Evolutionary conservation across 139 green algal species (phyloP).

Genomic region (Eudorina sp.): DNA sequence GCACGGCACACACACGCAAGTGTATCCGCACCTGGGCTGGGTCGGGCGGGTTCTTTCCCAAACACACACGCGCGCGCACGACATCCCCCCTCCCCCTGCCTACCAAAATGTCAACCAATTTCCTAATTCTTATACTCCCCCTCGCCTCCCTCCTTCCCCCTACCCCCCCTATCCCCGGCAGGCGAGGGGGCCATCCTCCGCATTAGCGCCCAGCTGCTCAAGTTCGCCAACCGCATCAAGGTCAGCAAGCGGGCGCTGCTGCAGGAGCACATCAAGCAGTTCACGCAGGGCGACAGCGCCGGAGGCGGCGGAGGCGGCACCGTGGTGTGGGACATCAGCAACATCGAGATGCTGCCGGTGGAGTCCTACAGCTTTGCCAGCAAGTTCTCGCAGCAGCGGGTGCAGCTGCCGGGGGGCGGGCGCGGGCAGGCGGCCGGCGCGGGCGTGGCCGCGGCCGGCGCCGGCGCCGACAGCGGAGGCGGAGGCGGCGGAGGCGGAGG

Average conservation of each 20-base stretch:
- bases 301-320: neutral
- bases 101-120: no score
- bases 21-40: no score
- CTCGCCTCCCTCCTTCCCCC: neutral
- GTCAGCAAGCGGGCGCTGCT: conserved; percentile 9
- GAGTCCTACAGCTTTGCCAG: neutral
- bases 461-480: neutral
- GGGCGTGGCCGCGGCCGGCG: neutral
- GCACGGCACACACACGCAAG: no score
- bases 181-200: conserved; percentile 16
- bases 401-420: no score
- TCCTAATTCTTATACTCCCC: neutral
- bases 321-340: neutral
- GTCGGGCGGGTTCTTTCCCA: no score
- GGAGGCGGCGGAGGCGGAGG: neutral
- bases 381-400: neutral
- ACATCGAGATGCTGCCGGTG: neutral
- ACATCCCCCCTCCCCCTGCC: no score
- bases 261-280: conserved; percentile 7
- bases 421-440: no score
- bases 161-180: neutral
- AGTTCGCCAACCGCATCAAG: conserved; percentile 31
- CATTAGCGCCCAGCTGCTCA: conserved; percentile 19
- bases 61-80: no score
- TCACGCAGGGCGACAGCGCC: neutral